phyloP scores from a whole-genome alignment of 352 stramenopile species.

The Phytophthora agathidicida region DNA sequence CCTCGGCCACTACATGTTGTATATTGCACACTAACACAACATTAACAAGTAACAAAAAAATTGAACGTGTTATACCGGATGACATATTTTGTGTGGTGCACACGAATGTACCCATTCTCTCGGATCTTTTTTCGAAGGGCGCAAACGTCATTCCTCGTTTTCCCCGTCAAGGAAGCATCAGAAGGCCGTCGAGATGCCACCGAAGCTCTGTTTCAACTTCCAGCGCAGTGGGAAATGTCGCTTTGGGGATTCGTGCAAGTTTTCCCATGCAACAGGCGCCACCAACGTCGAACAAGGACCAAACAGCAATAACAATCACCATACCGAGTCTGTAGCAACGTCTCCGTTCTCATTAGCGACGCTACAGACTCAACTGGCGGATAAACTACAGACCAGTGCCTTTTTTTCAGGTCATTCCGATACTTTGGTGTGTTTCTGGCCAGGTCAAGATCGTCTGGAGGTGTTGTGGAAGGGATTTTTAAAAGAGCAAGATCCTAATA shows the following conservation, averaged over 20 bases:
- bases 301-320: neutral
- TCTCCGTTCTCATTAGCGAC: slow-evolving; percentile 26
- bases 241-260: slow-evolving; percentile 32
- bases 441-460: slow-evolving; percentile 19
- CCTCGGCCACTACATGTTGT: slow-evolving; percentile 7
- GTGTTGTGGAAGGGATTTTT: slow-evolving; percentile 44
- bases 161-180: neutral
- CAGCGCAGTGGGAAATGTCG: slow-evolving; percentile 26
- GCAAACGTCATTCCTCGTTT: slow-evolving; percentile 17
- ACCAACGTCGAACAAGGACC: neutral
- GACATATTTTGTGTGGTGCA: neutral
- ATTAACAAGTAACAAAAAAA: too few relatives aligned
- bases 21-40: neutral
- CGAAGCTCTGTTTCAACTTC: slow-evolving; percentile 30
- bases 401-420: slow-evolving; percentile 36
- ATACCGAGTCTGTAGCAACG: neutral
- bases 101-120: slow-evolving; percentile 2
- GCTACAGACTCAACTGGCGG: slow-evolving; percentile 19
- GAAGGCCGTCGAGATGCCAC: slow-evolving; percentile 9
- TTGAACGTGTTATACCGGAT: too few relatives aligned
- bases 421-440: slow-evolving; percentile 35
- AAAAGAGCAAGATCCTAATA: slow-evolving; percentile 6
- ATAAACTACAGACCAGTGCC: slow-evolving; percentile 21
- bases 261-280: slow-evolving; percentile 2
- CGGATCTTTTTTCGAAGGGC: too few relatives aligned